Conservation (phyloP, 495 filamentous ascomycete genomes). For the Neurospora tetraspora region DNA sequence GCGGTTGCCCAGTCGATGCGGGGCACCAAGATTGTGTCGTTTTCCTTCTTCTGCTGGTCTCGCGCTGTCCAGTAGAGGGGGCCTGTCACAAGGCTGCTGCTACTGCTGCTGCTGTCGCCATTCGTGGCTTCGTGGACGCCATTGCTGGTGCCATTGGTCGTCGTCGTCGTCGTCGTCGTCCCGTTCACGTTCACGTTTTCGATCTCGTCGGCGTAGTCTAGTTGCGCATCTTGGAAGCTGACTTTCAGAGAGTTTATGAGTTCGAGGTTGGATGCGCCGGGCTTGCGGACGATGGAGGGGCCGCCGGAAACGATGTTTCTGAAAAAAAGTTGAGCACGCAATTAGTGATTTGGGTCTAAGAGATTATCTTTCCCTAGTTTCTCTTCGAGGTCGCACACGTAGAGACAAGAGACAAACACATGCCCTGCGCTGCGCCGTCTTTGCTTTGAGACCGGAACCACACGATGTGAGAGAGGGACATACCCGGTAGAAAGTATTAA, state of each 20-base stretch:
- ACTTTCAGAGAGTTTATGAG: conserved; percentile 73
- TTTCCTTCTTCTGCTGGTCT: conserved; percentile 17
- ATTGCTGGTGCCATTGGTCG: conserved; percentile 42
- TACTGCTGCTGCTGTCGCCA: conserved; percentile 24
- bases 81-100: conserved; percentile 14
- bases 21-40: conserved; percentile 61
- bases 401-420: neutral
- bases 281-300: conserved; percentile 70
- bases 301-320: conserved; percentile 80
- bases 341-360: conserved; percentile 10
- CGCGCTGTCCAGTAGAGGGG: conserved; percentile 52
- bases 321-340: conserved; percentile 9
- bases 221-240: conserved; percentile 65
- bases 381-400: neutral
- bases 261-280: conserved; percentile 71
- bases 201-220: conserved; percentile 39
- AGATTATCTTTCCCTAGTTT: neutral
- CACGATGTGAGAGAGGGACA: conserved; percentile 11
- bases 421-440: neutral
- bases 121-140: conserved; percentile 30
- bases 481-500: conserved; percentile 86
- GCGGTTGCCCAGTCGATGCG: conserved; percentile 60
- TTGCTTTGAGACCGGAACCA: too few species aligned
- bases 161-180: conserved; percentile 17
- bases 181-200: conserved; percentile 25